Evolutionary conservation across 2,329 filamentous ascomycete species (phyloP), one percentile per base, ranked within the genome.

Genomic region (Neofusicoccum sp.): DNA sequence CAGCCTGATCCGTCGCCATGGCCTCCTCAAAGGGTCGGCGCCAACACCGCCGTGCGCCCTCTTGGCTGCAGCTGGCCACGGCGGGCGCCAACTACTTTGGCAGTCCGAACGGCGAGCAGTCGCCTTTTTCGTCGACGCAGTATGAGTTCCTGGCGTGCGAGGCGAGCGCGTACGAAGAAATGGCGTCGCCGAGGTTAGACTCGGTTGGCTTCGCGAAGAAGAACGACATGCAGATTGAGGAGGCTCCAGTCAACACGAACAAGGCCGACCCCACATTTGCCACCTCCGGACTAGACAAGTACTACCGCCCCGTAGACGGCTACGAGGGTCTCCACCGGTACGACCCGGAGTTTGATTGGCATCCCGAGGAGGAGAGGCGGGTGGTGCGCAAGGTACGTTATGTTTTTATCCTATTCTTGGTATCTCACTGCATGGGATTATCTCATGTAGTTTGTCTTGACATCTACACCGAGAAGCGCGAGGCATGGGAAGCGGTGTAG

Each of bases 291-390:
- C 63, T 78, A 11, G 69, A 71, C 3, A 64, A 71, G 30, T 71
- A 72, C 36, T 83, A 84, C 64, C 76, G 77, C 62, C 83, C 82
- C 0, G 80, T 84, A n/a, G 77, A 78, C 1, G 72, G 72, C 6
- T 88, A 87, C 65, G 85, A 88, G 66, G 83, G 84, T 3, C 71
- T 77, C 7, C 84, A 87, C 70, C 77, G 84, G 53, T 87, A 81
- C 67, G 84, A 87, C 65, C 84, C 84, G 0, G 68, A 75, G 1
- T 83, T 81, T 47, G 74, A 79, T 47, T 88, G 85, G 85, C 80
- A 80, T 2, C 71, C 76, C 9, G 76, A 79, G 49, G 85, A 87
- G 66, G 85, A 87, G 70, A 79, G 76, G 68, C 78, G 71, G 48
- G 70, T 87, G 1, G 77, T 86, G 8, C 74, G 82, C 47, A 84